Base-by-base conservation (phyloP, 345 rosid genomes). In the Ceriops tagal region DNA sequence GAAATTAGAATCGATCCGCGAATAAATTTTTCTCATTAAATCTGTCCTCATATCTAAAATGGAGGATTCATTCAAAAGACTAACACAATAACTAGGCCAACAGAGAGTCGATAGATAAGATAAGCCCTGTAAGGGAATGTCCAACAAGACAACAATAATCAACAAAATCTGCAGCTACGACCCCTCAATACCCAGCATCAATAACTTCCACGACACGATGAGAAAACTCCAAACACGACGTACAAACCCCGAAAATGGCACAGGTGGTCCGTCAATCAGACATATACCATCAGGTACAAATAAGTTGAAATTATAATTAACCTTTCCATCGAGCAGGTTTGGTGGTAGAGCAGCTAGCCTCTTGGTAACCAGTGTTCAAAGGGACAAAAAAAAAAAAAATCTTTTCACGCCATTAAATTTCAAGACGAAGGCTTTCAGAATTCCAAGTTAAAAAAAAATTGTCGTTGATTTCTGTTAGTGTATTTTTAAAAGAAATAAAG, bases 211-310 rank as follows among this genome's bases (percentile, higher is more conserved):
- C 57, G 24, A 59, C 22, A 30, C 10, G 72, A 63, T 31, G 71
- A 64, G 56, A 71, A 68, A 67, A 76, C 63, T 65, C 77, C 64
- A 75, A 75, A 65, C 73, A 78, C 73, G 62, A 53, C 73, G 73
- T 75, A 62, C 27, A 65, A 65, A 59, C 68, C 73, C 75, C 70
- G 79, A 62, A 32, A 49, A 21, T 32, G 9, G 51, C 26, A 27
- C 20, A 67, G 68, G 73, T 62, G 73, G 65, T 69, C 63, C 61
- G 53, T n/a, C 61, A 74, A 71, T 70, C 57, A 75, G 75, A 71
- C 21, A 68, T 22, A 67, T 63, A 56, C 64, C 68, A 65, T 66
- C 64, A 69, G 67, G 58, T 37, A 62, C 63, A 68, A 61, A 60
- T 74, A 68, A 71, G 75, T 51, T 18, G 43, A 79, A 53, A 63